Evolutionary conservation across 331 rosid genomes (phyloP).

Genomic region (Malus hybrid): DNA sequence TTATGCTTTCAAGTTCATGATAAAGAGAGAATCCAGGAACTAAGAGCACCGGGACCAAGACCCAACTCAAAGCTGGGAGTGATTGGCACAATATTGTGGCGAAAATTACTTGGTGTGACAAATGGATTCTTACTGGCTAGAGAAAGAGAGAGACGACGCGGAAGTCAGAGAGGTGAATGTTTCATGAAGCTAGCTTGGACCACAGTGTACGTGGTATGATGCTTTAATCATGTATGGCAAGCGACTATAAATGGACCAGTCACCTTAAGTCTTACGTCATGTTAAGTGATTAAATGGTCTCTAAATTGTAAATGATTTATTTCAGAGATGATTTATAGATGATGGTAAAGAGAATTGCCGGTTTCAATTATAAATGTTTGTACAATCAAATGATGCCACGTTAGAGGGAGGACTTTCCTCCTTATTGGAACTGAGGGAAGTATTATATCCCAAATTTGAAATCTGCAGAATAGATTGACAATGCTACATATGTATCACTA

Average conservation of each 20-base stretch:
- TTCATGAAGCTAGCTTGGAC: neutral
- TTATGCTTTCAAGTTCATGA: neutral
- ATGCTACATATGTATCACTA: neutral
- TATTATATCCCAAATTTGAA: too few relatives aligned
- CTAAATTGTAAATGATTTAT: too few relatives aligned
- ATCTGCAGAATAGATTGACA: too few relatives aligned
- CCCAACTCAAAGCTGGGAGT: constrained; percentile 35
- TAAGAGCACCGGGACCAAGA: constrained; percentile 31
- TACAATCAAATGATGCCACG: too few relatives aligned
- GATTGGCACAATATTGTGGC: constrained; percentile 34
- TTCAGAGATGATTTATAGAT: too few relatives aligned
- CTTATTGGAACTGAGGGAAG: too few relatives aligned
- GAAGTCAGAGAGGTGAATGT: constrained; percentile 19
- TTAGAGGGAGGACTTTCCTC: too few relatives aligned
- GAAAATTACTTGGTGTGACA: constrained; percentile 11
- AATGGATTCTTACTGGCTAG: constrained; percentile 20
- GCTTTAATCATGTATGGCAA: neutral
- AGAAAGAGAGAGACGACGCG: constrained; percentile 18
- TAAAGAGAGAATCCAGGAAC: constrained; percentile 19
- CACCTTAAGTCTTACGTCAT: neutral
- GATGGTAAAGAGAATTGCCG: too few relatives aligned
- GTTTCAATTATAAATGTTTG: neutral
- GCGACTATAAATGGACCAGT: neutral
- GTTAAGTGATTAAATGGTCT: neutral
- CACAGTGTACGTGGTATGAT: neutral